Evolutionary conservation across 2,329 filamentous ascomycete genomes (phyloP).

Genomic region (Aspergillus pseudotamarii): DNA sequence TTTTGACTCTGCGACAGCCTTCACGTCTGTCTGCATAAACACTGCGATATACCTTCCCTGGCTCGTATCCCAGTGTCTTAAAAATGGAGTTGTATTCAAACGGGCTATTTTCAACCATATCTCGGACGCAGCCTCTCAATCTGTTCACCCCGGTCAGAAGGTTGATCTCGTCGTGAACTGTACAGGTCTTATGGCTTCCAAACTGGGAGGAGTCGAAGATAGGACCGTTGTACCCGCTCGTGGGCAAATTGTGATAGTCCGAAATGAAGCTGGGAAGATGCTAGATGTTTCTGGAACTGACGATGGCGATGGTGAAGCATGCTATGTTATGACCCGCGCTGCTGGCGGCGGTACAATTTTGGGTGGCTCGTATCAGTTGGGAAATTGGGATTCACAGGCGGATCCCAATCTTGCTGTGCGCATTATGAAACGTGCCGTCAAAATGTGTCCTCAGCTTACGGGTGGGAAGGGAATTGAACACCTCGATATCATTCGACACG

Average conservation of each 20-base stretch:
- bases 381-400: slow-evolving; percentile 74
- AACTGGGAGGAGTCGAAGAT: slow-evolving; percentile 80
- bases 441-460: slow-evolving; percentile 31
- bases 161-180: slow-evolving; percentile 78
- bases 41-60: slow-evolving; percentile 81
- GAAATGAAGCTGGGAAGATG: slow-evolving; percentile 74
- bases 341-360: slow-evolving; percentile 74
- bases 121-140: slow-evolving; percentile 61
- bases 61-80: slow-evolving; percentile 75
- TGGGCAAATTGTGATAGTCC: slow-evolving; percentile 79
- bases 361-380: slow-evolving; percentile 77
- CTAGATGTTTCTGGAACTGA: slow-evolving; percentile 69
- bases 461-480: slow-evolving; percentile 64
- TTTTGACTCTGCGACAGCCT: slow-evolving; percentile 71
- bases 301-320: slow-evolving; percentile 69
- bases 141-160: slow-evolving; percentile 54
- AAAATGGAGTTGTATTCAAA: slow-evolving; percentile 67
- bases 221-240: slow-evolving; percentile 69
- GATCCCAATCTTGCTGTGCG: slow-evolving; percentile 74
- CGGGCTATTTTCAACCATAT: slow-evolving; percentile 68
- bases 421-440: slow-evolving; percentile 72
- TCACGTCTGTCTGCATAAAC: slow-evolving; percentile 87
- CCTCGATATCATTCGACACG: slow-evolving; percentile 71
- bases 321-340: slow-evolving; percentile 82
- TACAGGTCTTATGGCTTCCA: slow-evolving; percentile 72